Conservation (phyloP, 2,329 filamentous ascomycete genomes). For the Arthroderma uncinatum region DNA sequence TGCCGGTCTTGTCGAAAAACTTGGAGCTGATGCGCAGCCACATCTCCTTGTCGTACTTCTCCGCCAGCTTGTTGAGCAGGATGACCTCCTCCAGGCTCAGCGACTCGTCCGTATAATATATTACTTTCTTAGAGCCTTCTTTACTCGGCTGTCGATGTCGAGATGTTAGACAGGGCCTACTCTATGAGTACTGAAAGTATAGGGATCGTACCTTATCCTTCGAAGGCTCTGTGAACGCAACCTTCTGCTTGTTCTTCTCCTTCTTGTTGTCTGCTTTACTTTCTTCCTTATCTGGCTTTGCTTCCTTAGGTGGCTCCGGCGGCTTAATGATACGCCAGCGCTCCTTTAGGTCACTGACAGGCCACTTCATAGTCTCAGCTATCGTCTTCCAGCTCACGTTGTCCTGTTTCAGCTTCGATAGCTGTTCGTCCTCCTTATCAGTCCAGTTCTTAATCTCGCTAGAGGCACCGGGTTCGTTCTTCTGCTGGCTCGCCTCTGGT, state of each 20-base stretch:
- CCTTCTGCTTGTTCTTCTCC: constrained; percentile 3
- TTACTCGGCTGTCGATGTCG: background rate
- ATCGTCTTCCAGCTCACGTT: constrained; percentile 19
- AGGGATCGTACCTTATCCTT: background rate
- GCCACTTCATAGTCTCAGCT: constrained; percentile 17
- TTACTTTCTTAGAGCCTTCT: constrained; percentile 5
- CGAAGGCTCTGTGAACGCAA: constrained; percentile 12
- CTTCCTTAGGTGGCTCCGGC: constrained; percentile 3
- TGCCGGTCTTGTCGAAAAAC: constrained; percentile 42
- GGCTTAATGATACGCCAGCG: constrained; percentile 17
- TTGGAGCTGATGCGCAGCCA: constrained; percentile 39
- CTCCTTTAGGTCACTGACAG: constrained; percentile 19
- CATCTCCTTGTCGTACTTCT: constrained; percentile 32
- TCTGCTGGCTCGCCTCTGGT: background rate
- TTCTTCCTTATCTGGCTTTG: constrained; percentile 6
- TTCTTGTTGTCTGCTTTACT: constrained; percentile 4
- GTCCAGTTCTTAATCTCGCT: constrained; percentile 15
- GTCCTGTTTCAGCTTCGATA: constrained; percentile 16
- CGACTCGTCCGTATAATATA: constrained; percentile 21
- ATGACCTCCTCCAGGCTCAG: constrained; percentile 21
- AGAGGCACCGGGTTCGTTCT: background rate
- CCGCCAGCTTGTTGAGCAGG: constrained; percentile 35
- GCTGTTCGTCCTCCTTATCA: constrained; percentile 16
- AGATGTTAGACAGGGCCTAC: background rate
- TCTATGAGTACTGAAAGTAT: background rate